Evolutionary conservation across 75 land plant genomes (phyloP).

Genomic region (Adiantum capillusveneris): DNA sequence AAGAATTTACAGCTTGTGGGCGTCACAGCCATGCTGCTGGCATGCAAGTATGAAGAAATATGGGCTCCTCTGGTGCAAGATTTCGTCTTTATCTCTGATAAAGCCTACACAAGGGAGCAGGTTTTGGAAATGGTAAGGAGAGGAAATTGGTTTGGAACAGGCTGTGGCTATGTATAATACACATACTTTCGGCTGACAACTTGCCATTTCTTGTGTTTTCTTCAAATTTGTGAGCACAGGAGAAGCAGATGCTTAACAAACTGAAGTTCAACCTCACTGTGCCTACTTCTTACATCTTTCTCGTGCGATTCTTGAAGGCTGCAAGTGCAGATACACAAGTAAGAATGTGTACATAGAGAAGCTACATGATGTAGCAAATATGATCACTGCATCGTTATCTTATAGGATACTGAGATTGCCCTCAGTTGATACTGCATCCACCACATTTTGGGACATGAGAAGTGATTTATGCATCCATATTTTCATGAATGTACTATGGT

Average conservation of each 20-base stretch:
- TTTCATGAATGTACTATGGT: no score
- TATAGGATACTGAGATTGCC: no score
- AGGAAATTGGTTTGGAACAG: no score
- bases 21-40: slow-evolving; percentile 85
- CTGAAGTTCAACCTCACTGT: slow-evolving; percentile 71
- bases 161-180: no score
- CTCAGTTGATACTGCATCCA: no score
- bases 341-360: no score
- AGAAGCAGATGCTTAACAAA: slow-evolving; percentile 65
- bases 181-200: no score
- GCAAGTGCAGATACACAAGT: slow-evolving; percentile 56
- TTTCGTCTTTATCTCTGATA: slow-evolving; percentile 51
- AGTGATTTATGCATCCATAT: no score
- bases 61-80: slow-evolving; percentile 73
- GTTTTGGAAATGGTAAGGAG: slow-evolving; percentile 57
- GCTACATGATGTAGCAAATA: no score
- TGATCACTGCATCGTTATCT: no score
- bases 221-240: slow-evolving; percentile 9
- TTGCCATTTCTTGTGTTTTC: no score
- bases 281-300: slow-evolving; percentile 83
- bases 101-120: slow-evolving; percentile 49
- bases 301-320: slow-evolving; percentile 70
- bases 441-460: no score
- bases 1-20: slow-evolving; percentile 92
- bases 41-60: slow-evolving; percentile 94